Evolutionary conservation across 192 early-diverging fungal genomes (phyloP).

Genomic region (Backusella macrospora): DNA sequence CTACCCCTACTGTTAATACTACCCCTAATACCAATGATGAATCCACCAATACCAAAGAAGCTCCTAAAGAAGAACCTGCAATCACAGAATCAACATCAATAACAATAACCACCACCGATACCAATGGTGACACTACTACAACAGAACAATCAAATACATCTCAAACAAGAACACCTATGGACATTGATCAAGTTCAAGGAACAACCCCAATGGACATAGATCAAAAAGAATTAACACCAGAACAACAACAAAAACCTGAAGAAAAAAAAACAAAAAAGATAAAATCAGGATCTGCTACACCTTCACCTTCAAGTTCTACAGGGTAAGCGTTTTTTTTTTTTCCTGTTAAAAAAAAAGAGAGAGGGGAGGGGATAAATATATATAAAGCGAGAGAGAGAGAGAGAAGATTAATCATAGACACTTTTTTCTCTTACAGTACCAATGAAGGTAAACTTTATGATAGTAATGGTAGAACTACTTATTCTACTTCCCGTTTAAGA

Average conservation of each 20-base stretch:
- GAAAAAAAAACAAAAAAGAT: slow-evolving; percentile 9
- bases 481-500: slow-evolving; percentile 59
- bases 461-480: slow-evolving; percentile 52
- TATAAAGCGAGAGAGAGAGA: neutral
- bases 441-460: slow-evolving; percentile 38
- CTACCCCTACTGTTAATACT: neutral
- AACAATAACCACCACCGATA: neutral
- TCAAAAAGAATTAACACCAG: neutral
- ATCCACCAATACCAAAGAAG: neutral
- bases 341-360: no score
- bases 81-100: neutral
- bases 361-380: neutral
- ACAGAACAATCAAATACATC: neutral
- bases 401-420: no score
- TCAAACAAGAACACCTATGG: neutral
- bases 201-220: neutral
- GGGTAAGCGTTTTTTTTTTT: neutral
- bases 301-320: neutral
- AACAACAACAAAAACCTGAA: neutral
- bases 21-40: neutral
- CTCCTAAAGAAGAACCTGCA: neutral
- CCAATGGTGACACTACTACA: neutral
- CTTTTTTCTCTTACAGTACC: neutral
- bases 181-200: neutral
- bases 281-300: slow-evolving; percentile 2